Evolutionary conservation across 2,329 filamentous ascomycete genomes (phyloP), one percentile per base, ranked within the genome.

Genomic region (Colletotrichum caudatum): DNA sequence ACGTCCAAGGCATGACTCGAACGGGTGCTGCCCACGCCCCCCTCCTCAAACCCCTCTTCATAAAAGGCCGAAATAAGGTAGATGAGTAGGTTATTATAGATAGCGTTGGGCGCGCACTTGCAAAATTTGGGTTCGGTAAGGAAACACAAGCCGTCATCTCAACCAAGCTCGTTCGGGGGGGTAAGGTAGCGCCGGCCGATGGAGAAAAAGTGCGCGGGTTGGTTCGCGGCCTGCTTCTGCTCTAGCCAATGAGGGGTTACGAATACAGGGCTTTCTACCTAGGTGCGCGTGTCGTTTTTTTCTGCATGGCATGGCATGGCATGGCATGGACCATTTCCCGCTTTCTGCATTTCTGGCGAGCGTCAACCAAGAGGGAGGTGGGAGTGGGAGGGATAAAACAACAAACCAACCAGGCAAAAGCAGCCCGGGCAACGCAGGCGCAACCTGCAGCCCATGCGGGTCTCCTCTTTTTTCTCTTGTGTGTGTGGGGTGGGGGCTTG

Each of bases 381-480:
- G 8, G 20, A 39, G 44, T 11, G 44, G 11, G 11, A 18, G 35
- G 16, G 20, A 23, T 46, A 33, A 29, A 23, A 26, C 18, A 60
- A 60, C 46, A 46, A 53, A 26, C 26, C 14, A 53, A 20, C 26
- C 14, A 8, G 29, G 50, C n/a, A 39, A 54, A 54, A 39, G 66
- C 66, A 64, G 33, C 64, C 64, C 64, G 57, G 57, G 64, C 64
- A 66, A 66, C 64, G 57, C 57, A 62, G 37, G n/a, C 37, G 44
- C 63, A 60, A 44, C 16, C 46, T 66, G 57, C 57, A 66, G 56
- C 64, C 64, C 64, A 64, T 64, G 50, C 35, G 37, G 44, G 54
- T 54, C 65, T 33, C 26, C 37, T 51, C 39, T 16, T 23, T 48
- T 18, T 14, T 50, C 18, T 12, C 23, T 35, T 39, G 18, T 44